Evolutionary conservation across 176 grass and related monocot species (phyloP), one percentile per base, ranked within the genome.

Genomic region (Avena atlantica): DNA sequence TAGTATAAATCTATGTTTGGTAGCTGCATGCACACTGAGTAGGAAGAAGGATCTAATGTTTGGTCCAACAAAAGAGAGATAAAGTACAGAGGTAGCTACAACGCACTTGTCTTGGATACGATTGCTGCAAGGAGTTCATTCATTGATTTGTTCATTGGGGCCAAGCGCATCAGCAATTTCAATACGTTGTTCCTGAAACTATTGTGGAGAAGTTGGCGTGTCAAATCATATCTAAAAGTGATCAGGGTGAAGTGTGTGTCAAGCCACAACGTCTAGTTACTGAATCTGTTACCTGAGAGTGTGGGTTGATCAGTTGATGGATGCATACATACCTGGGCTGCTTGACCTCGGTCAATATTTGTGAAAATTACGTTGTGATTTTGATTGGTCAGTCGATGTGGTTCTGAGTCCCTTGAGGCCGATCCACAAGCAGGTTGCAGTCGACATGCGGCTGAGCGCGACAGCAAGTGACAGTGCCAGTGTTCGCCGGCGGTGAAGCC

Each of bases 21-120:
- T 27, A 17, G 66, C 74, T 55, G 49, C 3, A 42, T 42, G 40
- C 40, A 42, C 40, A 42, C 50, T 3, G 36, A 57, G 51, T 73
- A 59, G 8, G 56, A 74, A 1, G 31, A 74, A 1, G 31, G 31
- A 34, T 34, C 47, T 15, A 75, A 44, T 81, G 58, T 63, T 87
- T 74, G 78, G 67, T 74, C 12, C 24, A 81, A 72, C 66, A 73
- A 87, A 70, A 36, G 67, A 34, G 42, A 81, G 70, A 19, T 73
- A 1, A 24, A 80, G 10, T 16, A 87, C 27, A 52, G 42, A 52
- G 42, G 68, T 74, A 62, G 85, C 48, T 82, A 45, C 57, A 53
- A 42, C 63, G 27, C 14, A 83, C 5, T 47, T 73, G 8, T 83
- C 67, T 73, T 9, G 12, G 47, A 29, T 24, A 1, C 2, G 7